Evolutionary conservation across 208 protist genomes (phyloP).

Genomic region (Crithidia thermophila): DNA sequence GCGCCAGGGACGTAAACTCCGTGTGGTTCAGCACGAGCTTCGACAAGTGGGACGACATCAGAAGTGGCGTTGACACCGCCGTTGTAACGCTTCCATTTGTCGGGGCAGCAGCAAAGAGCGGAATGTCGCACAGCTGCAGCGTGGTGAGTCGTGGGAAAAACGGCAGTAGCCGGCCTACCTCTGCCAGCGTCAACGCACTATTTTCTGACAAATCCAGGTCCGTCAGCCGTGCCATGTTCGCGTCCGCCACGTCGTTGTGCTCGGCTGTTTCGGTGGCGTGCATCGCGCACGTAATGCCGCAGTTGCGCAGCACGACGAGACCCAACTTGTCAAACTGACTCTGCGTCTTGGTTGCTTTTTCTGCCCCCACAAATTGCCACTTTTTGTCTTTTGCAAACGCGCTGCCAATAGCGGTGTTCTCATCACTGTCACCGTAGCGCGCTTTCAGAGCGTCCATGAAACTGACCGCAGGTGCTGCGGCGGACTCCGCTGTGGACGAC

Average conservation of each 20-base stretch:
- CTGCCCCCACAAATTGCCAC: constrained; percentile 88
- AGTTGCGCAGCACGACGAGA: constrained; percentile 67
- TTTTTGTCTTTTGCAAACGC: constrained; percentile 44
- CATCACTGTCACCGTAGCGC: constrained; percentile 80
- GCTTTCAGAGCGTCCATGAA: constrained; percentile 78
- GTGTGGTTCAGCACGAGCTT: constrained; percentile 86
- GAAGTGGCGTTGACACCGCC: constrained; percentile 22
- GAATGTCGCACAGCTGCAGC: constrained; percentile 76
- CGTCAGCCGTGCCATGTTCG: constrained; percentile 48
- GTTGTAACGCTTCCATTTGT: too few relatives aligned
- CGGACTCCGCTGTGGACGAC: neutral
- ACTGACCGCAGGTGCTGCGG: constrained; percentile 33
- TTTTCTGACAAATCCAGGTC: constrained; percentile 86
- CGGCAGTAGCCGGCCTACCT: constrained; percentile 50
- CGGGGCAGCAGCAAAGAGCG: constrained; percentile 33
- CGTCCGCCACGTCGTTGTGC: constrained; percentile 32
- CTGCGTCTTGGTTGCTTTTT: constrained; percentile 66
- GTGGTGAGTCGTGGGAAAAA: constrained; percentile 63
- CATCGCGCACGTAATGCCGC: constrained; percentile 60
- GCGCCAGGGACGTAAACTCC: constrained; percentile 56
- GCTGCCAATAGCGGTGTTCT: constrained; percentile 38
- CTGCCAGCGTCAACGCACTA: constrained; percentile 43
- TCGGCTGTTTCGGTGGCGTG: constrained; percentile 15
- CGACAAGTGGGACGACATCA: constrained; percentile 45
- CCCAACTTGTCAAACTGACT: constrained; percentile 56